Evolutionary conservation across 2,329 filamentous ascomycete genomes (phyloP).

Genomic region (Colletotrichum shisoi): DNA sequence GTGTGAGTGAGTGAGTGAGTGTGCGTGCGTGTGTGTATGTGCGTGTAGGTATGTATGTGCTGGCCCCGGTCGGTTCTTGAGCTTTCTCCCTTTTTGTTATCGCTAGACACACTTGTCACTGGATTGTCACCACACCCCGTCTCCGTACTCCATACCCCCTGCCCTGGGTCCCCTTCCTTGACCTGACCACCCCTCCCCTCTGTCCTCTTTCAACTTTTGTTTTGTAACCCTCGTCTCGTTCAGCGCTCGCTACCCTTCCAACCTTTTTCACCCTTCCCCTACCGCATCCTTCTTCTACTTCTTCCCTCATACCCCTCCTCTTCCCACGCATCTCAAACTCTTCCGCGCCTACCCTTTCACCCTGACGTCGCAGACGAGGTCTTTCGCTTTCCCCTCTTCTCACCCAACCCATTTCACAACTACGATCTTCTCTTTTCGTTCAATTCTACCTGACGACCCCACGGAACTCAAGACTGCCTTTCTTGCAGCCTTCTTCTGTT

Average conservation of each 20-base stretch:
- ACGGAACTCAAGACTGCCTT: background rate
- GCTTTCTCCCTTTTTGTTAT: constrained; percentile 12
- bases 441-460: constrained; percentile 21
- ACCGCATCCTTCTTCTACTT: constrained; percentile 28
- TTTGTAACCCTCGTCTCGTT: constrained; percentile 31
- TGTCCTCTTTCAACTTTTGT: constrained; percentile 23
- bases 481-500: background rate
- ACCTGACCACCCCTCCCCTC: constrained; percentile 31
- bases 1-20: too few species aligned
- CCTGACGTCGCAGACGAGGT: constrained; percentile 36
- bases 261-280: constrained; percentile 29
- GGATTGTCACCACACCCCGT: constrained; percentile 33
- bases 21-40: too few species aligned
- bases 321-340: constrained; percentile 23
- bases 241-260: constrained; percentile 30
- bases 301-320: constrained; percentile 18
- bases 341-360: constrained; percentile 31
- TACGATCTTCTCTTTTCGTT: constrained; percentile 15
- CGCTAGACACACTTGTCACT: constrained; percentile 31
- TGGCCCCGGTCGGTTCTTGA: too few species aligned
- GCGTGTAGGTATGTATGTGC: too few species aligned
- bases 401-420: constrained; percentile 11
- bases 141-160: constrained; percentile 3
- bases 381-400: constrained; percentile 27
- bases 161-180: constrained; percentile 5